These are phyloP conservation scores for Perkinsus olseni DNA, from an alignment of 169 alveolate genomes.

Conservation along the genomic window DNA sequence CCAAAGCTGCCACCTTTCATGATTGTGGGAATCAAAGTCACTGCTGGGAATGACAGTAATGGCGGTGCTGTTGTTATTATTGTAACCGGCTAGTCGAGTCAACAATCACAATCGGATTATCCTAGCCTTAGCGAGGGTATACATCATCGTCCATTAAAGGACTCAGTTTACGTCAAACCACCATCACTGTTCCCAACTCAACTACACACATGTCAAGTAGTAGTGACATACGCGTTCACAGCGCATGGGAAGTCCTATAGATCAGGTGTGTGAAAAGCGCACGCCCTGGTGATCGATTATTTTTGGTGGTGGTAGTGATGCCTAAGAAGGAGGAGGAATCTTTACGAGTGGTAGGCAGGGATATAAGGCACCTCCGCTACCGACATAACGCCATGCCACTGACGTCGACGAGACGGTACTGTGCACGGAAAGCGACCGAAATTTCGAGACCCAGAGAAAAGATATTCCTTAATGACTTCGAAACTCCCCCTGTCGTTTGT, in stretches of 20 bases:
- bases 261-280: background rate
- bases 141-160: background rate
- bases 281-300: background rate
- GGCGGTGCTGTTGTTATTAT: background rate
- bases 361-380: too few species aligned
- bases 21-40: background rate
- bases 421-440: too few species aligned
- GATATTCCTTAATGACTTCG: too few species aligned
- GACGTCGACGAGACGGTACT: too few species aligned
- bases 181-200: background rate
- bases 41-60: background rate
- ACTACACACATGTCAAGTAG: background rate
- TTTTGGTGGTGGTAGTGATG: background rate
- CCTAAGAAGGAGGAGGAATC: background rate
- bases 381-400: too few species aligned
- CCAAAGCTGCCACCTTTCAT: conserved; percentile 3
- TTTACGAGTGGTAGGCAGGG: background rate
- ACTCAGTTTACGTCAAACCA: background rate
- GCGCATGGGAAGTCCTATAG: background rate
- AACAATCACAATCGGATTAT: background rate
- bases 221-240: background rate
- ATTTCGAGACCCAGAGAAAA: too few species aligned
- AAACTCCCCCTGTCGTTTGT: conserved; percentile 35
- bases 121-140: background rate
- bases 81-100: background rate